phyloP scores from a whole-genome alignment of 1,139 yeast genomes.

The Nadsonia starkeyi-henricii region DNA sequence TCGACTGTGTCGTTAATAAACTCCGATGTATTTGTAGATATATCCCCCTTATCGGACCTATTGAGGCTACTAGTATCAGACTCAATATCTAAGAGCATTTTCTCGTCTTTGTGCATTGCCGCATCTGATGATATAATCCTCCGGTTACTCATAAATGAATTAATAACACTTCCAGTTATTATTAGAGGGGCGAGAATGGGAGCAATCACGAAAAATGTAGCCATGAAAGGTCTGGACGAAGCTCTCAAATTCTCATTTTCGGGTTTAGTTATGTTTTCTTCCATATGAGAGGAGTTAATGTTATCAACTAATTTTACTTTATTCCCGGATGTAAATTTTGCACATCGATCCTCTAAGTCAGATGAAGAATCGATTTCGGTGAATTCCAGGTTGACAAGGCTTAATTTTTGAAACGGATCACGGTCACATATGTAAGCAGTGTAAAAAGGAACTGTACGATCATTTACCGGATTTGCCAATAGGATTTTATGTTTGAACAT shows the following conservation, averaged over 20 bases:
- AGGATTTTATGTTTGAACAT: conserved; percentile 38
- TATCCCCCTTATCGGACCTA: too few relatives aligned
- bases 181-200: neutral
- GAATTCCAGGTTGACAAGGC: conserved; percentile 30
- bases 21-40: conserved; percentile 1
- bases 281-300: neutral
- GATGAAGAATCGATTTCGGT: conserved; percentile 5
- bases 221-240: neutral
- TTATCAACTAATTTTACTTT: neutral
- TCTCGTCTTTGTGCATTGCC: neutral
- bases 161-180: neutral
- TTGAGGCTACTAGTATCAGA: too few relatives aligned
- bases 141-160: neutral
- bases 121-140: neutral
- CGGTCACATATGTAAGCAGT: conserved; percentile 53
- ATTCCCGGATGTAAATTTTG: neutral
- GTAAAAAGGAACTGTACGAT: conserved; percentile 70
- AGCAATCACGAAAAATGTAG: neutral
- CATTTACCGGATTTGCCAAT: conserved; percentile 67
- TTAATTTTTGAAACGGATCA: conserved; percentile 41
- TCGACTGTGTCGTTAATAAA: conserved; percentile 8
- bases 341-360: neutral
- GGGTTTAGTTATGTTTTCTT: conserved; percentile 9
- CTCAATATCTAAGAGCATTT: too few relatives aligned
- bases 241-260: neutral